Evolutionary conservation across 768 basidiomycete species (phyloP).

Genomic region (Psilocybe tampanensis): DNA sequence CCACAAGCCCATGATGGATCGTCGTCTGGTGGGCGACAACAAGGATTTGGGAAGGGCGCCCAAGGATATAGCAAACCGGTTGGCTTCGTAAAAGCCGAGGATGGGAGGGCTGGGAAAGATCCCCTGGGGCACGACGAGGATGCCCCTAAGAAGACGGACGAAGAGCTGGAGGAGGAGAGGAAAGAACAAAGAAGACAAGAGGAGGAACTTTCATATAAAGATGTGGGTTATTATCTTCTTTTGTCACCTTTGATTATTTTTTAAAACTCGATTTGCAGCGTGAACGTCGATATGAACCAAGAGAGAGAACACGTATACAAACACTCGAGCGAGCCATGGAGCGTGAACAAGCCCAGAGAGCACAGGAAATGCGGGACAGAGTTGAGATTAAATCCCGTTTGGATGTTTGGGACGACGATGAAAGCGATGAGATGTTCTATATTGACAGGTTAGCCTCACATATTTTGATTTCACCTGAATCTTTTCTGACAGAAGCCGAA

Average conservation of each 20-base stretch:
- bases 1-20: constrained; percentile 41
- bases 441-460: constrained; percentile 71
- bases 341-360: constrained; percentile 69
- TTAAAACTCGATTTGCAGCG: constrained; percentile 53
- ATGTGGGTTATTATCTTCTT: constrained; percentile 55
- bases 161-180: constrained; percentile 83
- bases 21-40: constrained; percentile 40
- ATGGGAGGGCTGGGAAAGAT: constrained; percentile 34
- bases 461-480: background rate
- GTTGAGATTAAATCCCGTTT: constrained; percentile 79
- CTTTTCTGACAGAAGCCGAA: constrained; percentile 27
- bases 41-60: constrained; percentile 64
- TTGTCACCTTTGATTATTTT: constrained; percentile 4
- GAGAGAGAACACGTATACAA: constrained; percentile 82
- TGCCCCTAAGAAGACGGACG: constrained; percentile 71
- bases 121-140: constrained; percentile 32
- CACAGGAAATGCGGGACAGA: constrained; percentile 79
- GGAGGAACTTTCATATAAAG: constrained; percentile 83
- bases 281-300: constrained; percentile 90
- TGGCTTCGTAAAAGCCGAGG: constrained; percentile 79
- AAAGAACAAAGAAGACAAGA: constrained; percentile 75
- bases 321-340: constrained; percentile 75
- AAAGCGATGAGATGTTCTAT: constrained; percentile 92
- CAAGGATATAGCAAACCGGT: constrained; percentile 82
- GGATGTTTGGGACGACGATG: constrained; percentile 91